A percentile compares a stretch with the other conserved stretches of the same genome.
Conservation (phyloP, 768 basidiomycete species). For the Suillus subluteus region DNA sequence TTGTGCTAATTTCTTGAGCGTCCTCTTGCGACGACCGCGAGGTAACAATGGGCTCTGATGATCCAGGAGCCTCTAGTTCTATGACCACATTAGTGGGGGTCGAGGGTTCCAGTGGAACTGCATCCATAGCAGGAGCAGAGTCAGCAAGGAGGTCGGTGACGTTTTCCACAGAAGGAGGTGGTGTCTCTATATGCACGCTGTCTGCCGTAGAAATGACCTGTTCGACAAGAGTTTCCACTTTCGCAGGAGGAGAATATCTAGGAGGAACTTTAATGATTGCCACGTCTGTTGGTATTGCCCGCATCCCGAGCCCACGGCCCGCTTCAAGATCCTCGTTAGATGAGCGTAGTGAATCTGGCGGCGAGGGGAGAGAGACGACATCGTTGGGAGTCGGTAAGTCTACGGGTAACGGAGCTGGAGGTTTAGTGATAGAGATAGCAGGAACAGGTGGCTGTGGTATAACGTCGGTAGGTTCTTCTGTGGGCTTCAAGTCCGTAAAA, state of each 20-base stretch:
- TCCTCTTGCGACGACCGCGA: conserved; percentile 21
- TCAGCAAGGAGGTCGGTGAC: conserved; percentile 57
- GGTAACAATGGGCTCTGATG: conserved; percentile 17
- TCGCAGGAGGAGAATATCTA: conserved; percentile 20
- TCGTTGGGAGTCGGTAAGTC: conserved; percentile 67
- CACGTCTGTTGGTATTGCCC: conserved; percentile 30
- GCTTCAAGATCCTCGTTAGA: conserved; percentile 43
- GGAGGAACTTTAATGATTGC: conserved; percentile 19
- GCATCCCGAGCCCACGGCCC: conserved; percentile 46
- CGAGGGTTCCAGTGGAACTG: conserved; percentile 36
- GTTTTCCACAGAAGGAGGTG: conserved; percentile 24
- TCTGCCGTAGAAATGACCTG: conserved; percentile 5
- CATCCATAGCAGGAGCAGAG: conserved; percentile 39
- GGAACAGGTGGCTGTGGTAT: conserved; percentile 41
- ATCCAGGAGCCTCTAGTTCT: conserved; percentile 9
- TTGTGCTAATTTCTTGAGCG: conserved; percentile 38
- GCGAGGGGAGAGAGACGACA: conserved; percentile 50
- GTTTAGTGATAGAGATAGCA: conserved; percentile 65
- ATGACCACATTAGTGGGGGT: conserved; percentile 20
- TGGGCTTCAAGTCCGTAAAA: conserved; percentile 38
- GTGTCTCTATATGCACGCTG: conserved; percentile 10
- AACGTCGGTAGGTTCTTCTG: conserved; percentile 27
- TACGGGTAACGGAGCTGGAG: conserved; percentile 72
- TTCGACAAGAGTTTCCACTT: conserved; percentile 22
- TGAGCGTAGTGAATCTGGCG: conserved; percentile 45